These are phyloP conservation scores for Calonectria pseudoturangicola DNA, from an alignment of 2,329 filamentous ascomycete genomes.

Conservation along the genomic window DNA sequence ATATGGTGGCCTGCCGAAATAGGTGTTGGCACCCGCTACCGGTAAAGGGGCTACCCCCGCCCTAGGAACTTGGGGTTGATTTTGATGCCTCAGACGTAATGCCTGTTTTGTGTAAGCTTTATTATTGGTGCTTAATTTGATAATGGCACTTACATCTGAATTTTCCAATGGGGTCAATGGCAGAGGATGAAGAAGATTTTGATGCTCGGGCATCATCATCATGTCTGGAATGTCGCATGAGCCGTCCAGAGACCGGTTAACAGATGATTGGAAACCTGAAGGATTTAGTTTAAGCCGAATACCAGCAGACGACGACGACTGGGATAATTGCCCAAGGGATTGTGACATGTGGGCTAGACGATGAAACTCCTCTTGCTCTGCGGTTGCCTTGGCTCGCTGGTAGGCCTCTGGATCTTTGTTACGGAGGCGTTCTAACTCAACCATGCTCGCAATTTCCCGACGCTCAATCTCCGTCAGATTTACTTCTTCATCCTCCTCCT, in stretches of 20 bases:
- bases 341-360: conserved; percentile 18
- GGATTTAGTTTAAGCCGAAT: conserved; percentile 7
- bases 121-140: neutral
- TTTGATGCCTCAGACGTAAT: conserved; percentile 16
- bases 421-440: conserved; percentile 59
- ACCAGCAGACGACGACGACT: neutral
- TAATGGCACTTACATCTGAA: conserved; percentile 33
- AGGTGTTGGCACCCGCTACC: conserved; percentile 61
- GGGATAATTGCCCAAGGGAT: neutral
- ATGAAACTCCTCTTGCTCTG: conserved; percentile 26
- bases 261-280: conserved; percentile 20
- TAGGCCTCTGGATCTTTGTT: conserved; percentile 59
- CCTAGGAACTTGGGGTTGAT: conserved; percentile 13
- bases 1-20: conserved; percentile 54
- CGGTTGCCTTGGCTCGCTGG: conserved; percentile 43
- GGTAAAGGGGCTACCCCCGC: conserved; percentile 55
- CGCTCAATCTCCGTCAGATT: conserved; percentile 76
- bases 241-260: conserved; percentile 42
- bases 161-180: neutral
- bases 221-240: conserved; percentile 36
- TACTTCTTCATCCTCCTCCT: conserved; percentile 77
- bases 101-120: conserved; percentile 35
- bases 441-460: conserved; percentile 69
- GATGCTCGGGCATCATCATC: neutral
- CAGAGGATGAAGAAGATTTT: neutral